Base-by-base conservation (phyloP, 2,329 filamentous ascomycete species). In the Aspergillus proliferans region DNA sequence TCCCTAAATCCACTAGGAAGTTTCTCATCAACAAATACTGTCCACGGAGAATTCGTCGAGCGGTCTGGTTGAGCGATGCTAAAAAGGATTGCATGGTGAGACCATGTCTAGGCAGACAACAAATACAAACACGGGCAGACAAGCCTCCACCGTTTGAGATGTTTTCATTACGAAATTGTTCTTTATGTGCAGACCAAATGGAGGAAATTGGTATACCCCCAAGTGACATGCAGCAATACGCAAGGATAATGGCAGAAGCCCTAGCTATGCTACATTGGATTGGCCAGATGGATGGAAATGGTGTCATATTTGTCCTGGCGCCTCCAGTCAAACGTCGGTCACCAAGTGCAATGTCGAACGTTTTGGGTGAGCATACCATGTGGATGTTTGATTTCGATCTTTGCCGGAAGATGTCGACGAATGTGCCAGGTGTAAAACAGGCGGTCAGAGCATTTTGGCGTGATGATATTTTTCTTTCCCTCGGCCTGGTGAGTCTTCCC, bases 301-400 rank as follows among this genome's bases (percentile, higher is more conserved):
- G 80, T 42, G 68, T 83, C 2, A 76, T 83, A 44, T 82, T 81
- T 54, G 79, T 82, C 0, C 69, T 82, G 2, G 67, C 59, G 0
- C 48, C 58, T 4, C 52, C 51, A 3, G 45, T 48, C 3, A 43
- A 7, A 4, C 2, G 34, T 4, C 21, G 45, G 6, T 26, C 44
- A 38, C 12, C 45, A 39, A 3, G 34, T 9, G 24, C 51, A 5
- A 38, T 52, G 2, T 52, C 47, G 0, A 56, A 55, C 45, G 26
- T 50, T 0, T 56, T 76, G 0, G 70, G 67, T 0, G 7, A 50
- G 0, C 70, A 75, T 52, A 45, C 50, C 0, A 50, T 78, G 36
- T 78, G 74, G 75, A 58, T 77, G 0, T 54, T 79, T 0, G 75
- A 79, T 34, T 79, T 77, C 52, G 71, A 79, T 50, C 67, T 71